A percentile compares a stretch with the other conserved stretches of the same genome.
phyloP scores from a whole-genome alignment of 495 filamentous ascomycete species.

The Aspergillus coremiiformis region DNA sequence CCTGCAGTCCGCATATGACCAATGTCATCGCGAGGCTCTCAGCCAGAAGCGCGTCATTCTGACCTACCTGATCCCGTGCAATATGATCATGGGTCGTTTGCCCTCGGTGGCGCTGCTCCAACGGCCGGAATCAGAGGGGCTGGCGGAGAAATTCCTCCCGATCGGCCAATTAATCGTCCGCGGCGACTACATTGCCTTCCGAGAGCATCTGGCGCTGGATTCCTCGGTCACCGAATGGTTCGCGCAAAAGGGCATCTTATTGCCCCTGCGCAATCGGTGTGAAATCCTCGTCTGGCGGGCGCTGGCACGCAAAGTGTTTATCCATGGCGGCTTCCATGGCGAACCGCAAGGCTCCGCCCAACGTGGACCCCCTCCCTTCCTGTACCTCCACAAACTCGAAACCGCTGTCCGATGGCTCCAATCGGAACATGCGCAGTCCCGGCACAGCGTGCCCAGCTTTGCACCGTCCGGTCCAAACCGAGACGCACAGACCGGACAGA shows the following conservation, averaged over 20 bases:
- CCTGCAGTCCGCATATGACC: constrained; percentile 70
- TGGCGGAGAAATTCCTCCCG: constrained; percentile 67
- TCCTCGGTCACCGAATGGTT: constrained; percentile 58
- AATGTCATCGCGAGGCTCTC: constrained; percentile 59
- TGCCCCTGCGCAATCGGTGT: constrained; percentile 63
- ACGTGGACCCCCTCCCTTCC: constrained; percentile 36
- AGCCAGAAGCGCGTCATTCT: constrained; percentile 74
- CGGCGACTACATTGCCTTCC: constrained; percentile 74
- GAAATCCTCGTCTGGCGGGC: constrained; percentile 81
- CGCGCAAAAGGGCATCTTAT: constrained; percentile 62
- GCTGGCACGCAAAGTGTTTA: constrained; percentile 68
- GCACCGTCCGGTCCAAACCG: neutral
- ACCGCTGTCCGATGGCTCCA: constrained; percentile 36
- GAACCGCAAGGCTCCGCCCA: constrained; percentile 33
- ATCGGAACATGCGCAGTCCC: constrained; percentile 18
- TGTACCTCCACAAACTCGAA: constrained; percentile 38
- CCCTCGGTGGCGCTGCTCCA: constrained; percentile 58
- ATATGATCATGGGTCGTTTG: constrained; percentile 79
- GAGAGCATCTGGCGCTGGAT: constrained; percentile 51
- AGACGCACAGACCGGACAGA: constrained; percentile 11
- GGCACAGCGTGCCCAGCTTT: neutral
- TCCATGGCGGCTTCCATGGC: constrained; percentile 50
- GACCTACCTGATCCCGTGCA: constrained; percentile 74
- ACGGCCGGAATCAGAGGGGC: constrained; percentile 61
- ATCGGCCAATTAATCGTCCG: constrained; percentile 63